A percentile compares a stretch with the other conserved stretches of the same genome.
Evolutionary conservation across 768 basidiomycete species (phyloP).

Genomic region (Jaapia argillacea): DNA sequence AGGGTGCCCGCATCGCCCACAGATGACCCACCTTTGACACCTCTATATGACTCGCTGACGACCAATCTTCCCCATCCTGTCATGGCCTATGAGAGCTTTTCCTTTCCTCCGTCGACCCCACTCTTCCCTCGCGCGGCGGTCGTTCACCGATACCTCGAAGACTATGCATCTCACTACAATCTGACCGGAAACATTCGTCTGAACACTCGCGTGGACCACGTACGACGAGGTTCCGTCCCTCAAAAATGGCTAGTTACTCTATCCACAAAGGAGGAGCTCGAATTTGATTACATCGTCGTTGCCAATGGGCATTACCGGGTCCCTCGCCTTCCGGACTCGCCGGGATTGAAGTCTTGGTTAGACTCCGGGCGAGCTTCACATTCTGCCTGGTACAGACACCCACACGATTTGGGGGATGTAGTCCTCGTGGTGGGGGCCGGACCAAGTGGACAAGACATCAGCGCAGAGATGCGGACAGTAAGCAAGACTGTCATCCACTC

Average conservation of each 20-base stretch:
- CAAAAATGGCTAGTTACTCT: conserved; percentile 40
- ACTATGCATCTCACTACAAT: conserved; percentile 53
- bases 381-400: conserved; percentile 58
- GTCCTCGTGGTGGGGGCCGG: conserved; percentile 38
- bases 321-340: conserved; percentile 51
- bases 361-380: conserved; percentile 43
- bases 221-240: conserved; percentile 24
- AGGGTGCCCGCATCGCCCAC: conserved; percentile 48
- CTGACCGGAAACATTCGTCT: conserved; percentile 55
- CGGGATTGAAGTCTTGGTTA: conserved; percentile 55
- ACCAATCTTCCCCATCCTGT: conserved; percentile 73
- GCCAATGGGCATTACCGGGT: conserved; percentile 68
- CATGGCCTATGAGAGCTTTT: conserved; percentile 57
- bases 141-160: conserved; percentile 61
- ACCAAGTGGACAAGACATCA: conserved; percentile 64
- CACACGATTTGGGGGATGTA: conserved; percentile 25
- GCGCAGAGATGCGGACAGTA: conserved; percentile 39
- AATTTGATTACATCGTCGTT: conserved; percentile 59
- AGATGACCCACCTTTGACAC: conserved; percentile 47
- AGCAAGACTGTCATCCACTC: conserved; percentile 48
- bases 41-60: conserved; percentile 73
- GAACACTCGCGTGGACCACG: conserved; percentile 41
- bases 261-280: conserved; percentile 21
- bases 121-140: conserved; percentile 53
- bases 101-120: conserved; percentile 63